Evolutionary conservation across 2,329 filamentous ascomycete species (phyloP), one percentile per base, ranked within the genome.

Genomic region (Mariannaea sp.): DNA sequence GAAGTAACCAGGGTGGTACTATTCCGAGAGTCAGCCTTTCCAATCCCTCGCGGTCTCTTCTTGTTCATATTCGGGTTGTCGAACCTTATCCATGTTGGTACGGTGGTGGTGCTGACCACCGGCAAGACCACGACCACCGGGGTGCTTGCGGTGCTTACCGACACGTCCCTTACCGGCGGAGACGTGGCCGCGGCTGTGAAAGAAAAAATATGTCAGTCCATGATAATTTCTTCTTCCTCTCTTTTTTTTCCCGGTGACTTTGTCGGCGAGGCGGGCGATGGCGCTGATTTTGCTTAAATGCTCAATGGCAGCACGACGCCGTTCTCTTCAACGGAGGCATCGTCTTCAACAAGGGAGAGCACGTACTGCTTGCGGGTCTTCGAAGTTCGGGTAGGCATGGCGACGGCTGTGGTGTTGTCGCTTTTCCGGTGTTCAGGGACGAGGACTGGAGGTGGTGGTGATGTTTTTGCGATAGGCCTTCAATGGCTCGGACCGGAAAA

Each of bases 1-100:
- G 80, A 97, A 97, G 90, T 97, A 97, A 91, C 94, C 94, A 62
- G 93, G 92, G 76, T 96, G 90, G 87, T 93, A 92, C 81, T 93
- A 85, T 71, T 47, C 60, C 55, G 35, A 55, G 46, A 44, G 68
- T 73, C 62, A 73, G 71, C 53, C 51, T 53, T 60, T 53, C 41
- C 13, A 32, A 46, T 33, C 26, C 35, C 38, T 58, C 58, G 17
- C 54, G 19, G 10, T 32, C 24, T 33, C 6, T 29, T 12, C 59
- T 40, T 49, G 60, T 60, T 64, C 87, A 77, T 47, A 55, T 62
- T 62, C 52, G 56, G 65, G 64, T 60, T 87, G 78, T 90, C 88
- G 72, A 92, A 81, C 80, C 90, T 92, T 77, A 88, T 93, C 73
- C 89, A 76, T 74, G 72, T 76, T 76, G 71, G 73, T 76, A 56